Base-by-base conservation (phyloP, 73 alveolate genomes). In the Symbiodinium natans region DNA sequence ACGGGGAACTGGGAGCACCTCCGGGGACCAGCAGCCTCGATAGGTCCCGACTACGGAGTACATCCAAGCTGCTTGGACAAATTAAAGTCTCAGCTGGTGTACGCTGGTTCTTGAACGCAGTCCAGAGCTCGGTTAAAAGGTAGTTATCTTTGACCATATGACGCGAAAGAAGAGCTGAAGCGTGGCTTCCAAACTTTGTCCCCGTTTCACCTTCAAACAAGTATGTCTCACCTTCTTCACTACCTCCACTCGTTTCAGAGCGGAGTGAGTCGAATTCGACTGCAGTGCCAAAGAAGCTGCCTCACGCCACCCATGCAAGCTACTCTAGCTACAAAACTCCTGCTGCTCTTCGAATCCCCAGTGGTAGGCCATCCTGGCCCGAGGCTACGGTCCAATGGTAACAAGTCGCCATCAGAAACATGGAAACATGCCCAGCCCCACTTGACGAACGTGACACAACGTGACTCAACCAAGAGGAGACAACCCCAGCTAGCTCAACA, bases 121-220 rank as follows among this genome's bases (percentile, higher is more conserved):
- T 19, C 17, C 56, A 38, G 21, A 39, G 11, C 54, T 11, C 8
- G 1, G 7, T 27, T 10, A 71, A 23, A 9, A 90, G 93, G 93
- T 93, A 25, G 99, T 93, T 25, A 93, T 93, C 41, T 93, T 77
- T 41, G 99, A 93, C 80, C 99, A 93, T 63, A 93, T 93, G 99
- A 93, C 99, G 40, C 52, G 99, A 41, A 93, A 93, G 82, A 93
- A 93, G 92, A 90, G 96, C 96, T 90, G 96, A 90, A 85, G 38
- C 84, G 5, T 27, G 40, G 13, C 29, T 63, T 25, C 38, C 29
- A 29, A 19, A 63, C 19, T 29, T n/a, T 25, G 29, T 13, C 17
- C 17, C 38, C 36, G 38, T 63, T 63, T 63, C 80, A 27, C 80
- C 11, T 29, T 31, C 80, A 63, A 36, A 63, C 36, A 36, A 63